Percentiles rank a stretch among this genome's conserved stretches.
Conservation (phyloP, 2,329 filamentous ascomycete genomes). For the Ophiostoma sp. region DNA sequence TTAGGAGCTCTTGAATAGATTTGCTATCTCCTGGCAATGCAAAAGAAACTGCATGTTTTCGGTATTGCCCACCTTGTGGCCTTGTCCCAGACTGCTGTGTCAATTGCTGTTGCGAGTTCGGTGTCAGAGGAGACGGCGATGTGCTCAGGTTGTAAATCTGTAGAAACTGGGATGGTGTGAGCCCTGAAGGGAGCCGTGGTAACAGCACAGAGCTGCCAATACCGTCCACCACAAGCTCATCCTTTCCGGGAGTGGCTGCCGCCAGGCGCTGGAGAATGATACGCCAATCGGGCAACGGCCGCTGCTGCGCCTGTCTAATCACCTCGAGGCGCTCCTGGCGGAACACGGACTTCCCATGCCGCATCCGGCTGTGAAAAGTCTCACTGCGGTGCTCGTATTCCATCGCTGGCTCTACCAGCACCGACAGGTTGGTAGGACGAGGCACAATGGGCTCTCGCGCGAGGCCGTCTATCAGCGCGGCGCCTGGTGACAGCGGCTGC, state of each 20-base stretch:
- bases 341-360: constrained; percentile 34
- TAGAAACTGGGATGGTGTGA: background rate
- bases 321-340: constrained; percentile 42
- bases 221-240: background rate
- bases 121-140: background rate
- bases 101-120: background rate
- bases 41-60: constrained; percentile 34
- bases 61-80: background rate
- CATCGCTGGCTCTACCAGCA: constrained; percentile 35
- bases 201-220: background rate
- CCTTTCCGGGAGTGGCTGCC: constrained; percentile 37
- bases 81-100: background rate
- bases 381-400: constrained; percentile 32
- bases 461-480: constrained; percentile 32
- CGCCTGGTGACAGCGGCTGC: constrained; percentile 23
- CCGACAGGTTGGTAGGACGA: constrained; percentile 29
- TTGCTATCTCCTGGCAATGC: constrained; percentile 30
- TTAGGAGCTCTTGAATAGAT: constrained; percentile 27
- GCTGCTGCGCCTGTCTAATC: constrained; percentile 37
- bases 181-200: background rate
- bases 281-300: constrained; percentile 43
- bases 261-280: constrained; percentile 43
- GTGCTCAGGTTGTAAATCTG: background rate
- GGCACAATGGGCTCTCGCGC: constrained; percentile 30
- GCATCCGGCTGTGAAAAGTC: constrained; percentile 30